Conservation (phyloP, 768 basidiomycete species). For the Artomyces pyxidatus region DNA sequence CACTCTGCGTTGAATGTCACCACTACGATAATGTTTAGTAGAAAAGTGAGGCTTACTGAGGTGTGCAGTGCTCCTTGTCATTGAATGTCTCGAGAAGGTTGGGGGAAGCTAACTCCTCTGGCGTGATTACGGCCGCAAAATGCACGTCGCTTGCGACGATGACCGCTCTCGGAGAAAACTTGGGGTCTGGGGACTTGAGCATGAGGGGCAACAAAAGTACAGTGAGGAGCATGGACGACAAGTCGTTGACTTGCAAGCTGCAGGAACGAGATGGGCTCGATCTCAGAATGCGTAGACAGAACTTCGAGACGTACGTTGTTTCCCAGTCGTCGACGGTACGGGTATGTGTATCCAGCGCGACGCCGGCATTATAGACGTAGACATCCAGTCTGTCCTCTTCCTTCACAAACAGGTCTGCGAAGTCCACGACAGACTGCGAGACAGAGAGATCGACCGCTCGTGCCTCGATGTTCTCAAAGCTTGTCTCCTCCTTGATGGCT, state of each 20-base stretch:
- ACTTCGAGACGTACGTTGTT: conserved; percentile 10
- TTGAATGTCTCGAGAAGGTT: conserved; percentile 3
- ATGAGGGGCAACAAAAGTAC: conserved; percentile 37
- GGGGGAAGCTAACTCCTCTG: conserved; percentile 2
- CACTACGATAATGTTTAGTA: neutral
- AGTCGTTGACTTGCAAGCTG: conserved; percentile 40
- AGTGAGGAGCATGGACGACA: conserved; percentile 32
- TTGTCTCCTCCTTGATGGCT: conserved; percentile 16
- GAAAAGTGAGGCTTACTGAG: neutral
- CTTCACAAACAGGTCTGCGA: conserved; percentile 14
- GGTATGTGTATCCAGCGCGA: conserved; percentile 18
- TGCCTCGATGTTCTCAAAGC: conserved; percentile 12
- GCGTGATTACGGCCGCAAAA: neutral
- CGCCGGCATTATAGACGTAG: conserved; percentile 19
- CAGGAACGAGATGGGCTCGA: neutral
- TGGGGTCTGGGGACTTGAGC: conserved; percentile 22
- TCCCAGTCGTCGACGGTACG: conserved; percentile 23
- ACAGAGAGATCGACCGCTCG: conserved; percentile 19
- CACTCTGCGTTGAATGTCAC: neutral
- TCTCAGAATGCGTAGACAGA: neutral
- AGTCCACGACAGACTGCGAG: conserved; percentile 19
- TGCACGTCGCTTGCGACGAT: conserved; percentile 13
- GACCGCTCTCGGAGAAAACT: conserved; percentile 8
- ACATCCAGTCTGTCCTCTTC: conserved; percentile 19
- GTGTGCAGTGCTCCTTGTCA: conserved; percentile 5